Percentiles rank a stretch among this genome's conserved stretches.
Conservation (phyloP, 257 asterid genomes). For the Apocynum venetum region DNA sequence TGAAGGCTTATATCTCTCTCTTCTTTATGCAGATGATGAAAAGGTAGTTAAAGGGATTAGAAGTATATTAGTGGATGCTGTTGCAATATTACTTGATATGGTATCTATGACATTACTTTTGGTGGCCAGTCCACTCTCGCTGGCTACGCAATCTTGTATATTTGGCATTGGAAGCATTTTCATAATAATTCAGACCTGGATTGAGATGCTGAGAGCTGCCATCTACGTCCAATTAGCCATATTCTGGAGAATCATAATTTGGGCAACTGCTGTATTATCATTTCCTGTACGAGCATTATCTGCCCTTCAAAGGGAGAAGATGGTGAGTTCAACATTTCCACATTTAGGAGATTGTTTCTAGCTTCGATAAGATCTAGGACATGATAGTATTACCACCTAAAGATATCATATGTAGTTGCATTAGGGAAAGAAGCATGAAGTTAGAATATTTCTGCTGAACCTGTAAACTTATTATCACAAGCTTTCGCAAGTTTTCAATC, state of each 20-base stretch:
- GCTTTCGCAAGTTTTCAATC: background rate
- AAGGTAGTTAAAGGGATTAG: constrained; percentile 7
- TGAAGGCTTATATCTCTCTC: background rate
- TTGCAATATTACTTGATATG: constrained; percentile 33
- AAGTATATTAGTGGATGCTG: constrained; percentile 6
- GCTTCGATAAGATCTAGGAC: too few relatives aligned
- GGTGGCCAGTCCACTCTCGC: constrained; percentile 40
- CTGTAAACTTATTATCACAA: background rate
- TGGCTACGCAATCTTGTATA: constrained; percentile 38
- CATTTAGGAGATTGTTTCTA: background rate
- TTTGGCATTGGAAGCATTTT: constrained; percentile 31
- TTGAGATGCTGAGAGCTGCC: constrained; percentile 47
- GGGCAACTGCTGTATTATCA: constrained; percentile 37
- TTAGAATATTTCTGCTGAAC: background rate
- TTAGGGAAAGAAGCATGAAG: background rate
- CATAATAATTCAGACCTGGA: constrained; percentile 39
- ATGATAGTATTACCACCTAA: background rate
- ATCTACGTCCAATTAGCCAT: constrained; percentile 36
- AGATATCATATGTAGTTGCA: background rate
- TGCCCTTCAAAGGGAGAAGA: constrained; percentile 48
- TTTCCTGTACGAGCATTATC: constrained; percentile 48
- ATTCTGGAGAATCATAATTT: constrained; percentile 35
- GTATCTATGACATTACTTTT: constrained; percentile 22
- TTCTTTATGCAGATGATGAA: constrained; percentile 18
- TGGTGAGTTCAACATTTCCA: constrained; percentile 28